These are phyloP conservation scores for Diplodia intermedia DNA, from an alignment of 2,329 filamentous ascomycete species.

Conservation along the genomic window DNA sequence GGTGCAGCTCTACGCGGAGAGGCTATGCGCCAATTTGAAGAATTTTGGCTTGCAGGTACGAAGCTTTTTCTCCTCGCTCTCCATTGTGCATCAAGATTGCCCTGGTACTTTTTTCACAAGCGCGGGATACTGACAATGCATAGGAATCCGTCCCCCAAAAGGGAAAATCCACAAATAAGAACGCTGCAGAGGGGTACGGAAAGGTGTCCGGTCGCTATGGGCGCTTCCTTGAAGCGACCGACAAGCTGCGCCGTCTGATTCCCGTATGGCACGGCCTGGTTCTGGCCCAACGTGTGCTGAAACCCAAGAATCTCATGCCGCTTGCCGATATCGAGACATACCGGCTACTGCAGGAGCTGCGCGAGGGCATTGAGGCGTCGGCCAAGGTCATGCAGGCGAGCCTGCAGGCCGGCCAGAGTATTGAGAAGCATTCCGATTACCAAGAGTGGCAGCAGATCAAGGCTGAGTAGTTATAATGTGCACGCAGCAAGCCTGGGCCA, in stretches of 20 bases:
- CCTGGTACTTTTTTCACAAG: neutral
- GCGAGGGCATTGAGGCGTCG: neutral
- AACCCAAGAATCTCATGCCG: slow-evolving; percentile 43
- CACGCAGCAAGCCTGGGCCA: no score
- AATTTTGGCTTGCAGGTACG: slow-evolving; percentile 39
- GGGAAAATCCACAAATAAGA: neutral
- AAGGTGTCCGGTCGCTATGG: neutral
- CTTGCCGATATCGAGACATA: slow-evolving; percentile 37
- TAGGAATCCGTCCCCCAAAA: neutral
- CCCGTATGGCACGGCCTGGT: slow-evolving; percentile 55
- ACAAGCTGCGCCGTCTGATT: slow-evolving; percentile 39
- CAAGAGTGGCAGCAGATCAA: neutral
- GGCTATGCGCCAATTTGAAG: slow-evolving; percentile 46
- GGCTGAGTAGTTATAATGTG: neutral
- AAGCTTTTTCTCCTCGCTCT: neutral
- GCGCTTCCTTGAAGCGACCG: slow-evolving; percentile 38
- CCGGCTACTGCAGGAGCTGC: neutral
- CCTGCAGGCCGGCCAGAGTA: neutral
- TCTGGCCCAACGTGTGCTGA: slow-evolving; percentile 51
- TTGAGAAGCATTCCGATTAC: slow-evolving; percentile 1
- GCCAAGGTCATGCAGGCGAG: neutral
- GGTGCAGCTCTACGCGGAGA: slow-evolving; percentile 50
- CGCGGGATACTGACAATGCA: neutral
- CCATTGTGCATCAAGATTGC: neutral
- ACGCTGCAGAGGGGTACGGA: neutral